These are phyloP conservation scores for Diaporthe citri DNA, from an alignment of 2,329 filamentous ascomycete genomes.

Conservation along the genomic window DNA sequence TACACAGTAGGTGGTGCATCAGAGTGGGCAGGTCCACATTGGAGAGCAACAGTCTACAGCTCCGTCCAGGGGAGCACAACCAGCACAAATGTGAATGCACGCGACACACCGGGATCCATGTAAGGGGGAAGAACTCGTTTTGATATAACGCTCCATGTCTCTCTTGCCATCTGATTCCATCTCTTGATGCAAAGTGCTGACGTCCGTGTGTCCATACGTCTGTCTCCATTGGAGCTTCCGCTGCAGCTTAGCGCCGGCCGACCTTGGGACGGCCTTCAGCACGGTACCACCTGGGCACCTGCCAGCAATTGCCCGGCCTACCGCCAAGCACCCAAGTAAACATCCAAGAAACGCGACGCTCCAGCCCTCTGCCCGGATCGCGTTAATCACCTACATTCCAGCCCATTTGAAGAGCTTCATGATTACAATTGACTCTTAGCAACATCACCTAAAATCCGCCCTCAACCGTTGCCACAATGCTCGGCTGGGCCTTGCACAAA, in stretches of 20 bases:
- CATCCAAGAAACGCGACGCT: conserved; percentile 25
- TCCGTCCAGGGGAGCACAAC: too few relatives aligned
- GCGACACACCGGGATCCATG: too few relatives aligned
- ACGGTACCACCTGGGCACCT: conserved; percentile 7
- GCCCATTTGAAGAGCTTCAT: conserved; percentile 33
- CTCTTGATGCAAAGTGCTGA: neutral
- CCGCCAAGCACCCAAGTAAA: conserved; percentile 36
- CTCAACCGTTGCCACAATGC: conserved; percentile 54
- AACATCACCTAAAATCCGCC: neutral
- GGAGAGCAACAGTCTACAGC: neutral
- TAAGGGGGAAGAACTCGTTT: too few relatives aligned
- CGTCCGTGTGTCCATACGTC: conserved; percentile 5
- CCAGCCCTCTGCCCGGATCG: neutral
- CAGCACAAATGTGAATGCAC: too few relatives aligned
- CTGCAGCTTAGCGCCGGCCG: conserved; percentile 24
- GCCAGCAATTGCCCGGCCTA: conserved; percentile 7
- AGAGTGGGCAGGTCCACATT: neutral
- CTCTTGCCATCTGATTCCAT: neutral
- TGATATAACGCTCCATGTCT: too few relatives aligned
- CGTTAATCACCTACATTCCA: conserved; percentile 45
- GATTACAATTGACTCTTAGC: conserved; percentile 31
- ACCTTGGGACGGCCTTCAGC: neutral
- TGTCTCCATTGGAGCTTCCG: conserved; percentile 6
- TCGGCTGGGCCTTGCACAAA: conserved; percentile 69
- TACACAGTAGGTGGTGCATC: too few relatives aligned